A percentile compares a stretch with the other conserved stretches of the same genome.
Evolutionary conservation across 495 filamentous ascomycete genomes (phyloP).

Genomic region (Arthonia radiata): DNA sequence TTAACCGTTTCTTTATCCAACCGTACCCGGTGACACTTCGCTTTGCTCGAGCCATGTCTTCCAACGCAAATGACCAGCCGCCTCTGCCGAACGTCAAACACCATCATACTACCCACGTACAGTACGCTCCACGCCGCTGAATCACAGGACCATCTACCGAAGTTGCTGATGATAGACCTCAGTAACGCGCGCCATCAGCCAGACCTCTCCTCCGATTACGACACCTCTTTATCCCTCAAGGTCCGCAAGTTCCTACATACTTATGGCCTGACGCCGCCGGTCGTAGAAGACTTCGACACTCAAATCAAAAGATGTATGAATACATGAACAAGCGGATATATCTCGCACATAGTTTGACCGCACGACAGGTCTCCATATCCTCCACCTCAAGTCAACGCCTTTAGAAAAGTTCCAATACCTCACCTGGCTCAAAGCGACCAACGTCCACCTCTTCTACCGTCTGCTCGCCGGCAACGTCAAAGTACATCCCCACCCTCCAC

Average conservation of each 20-base stretch:
- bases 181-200: no score
- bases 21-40: no score
- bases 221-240: conserved; percentile 36
- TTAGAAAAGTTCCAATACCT: conserved; percentile 95
- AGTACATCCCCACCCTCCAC: conserved; percentile 18
- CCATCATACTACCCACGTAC: no score
- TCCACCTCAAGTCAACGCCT: conserved; percentile 47
- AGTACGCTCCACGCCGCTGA: no score
- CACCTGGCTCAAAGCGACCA: conserved; percentile 63
- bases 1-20: no score
- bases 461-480: conserved; percentile 72
- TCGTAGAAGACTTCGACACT: conserved; percentile 40
- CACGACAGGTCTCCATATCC: conserved; percentile 36
- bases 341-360: not conserved
- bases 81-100: no score
- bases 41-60: no score
- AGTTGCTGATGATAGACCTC: no score
- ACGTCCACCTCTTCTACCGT: conserved; percentile 86
- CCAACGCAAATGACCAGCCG: no score
- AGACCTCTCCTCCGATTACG: conserved; percentile 13
- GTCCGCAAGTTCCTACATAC: conserved; percentile 45
- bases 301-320: conserved; percentile 42
- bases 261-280: conserved; percentile 46
- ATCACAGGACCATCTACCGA: no score
- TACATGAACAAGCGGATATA: conserved; percentile 2